Base-by-base conservation (phyloP, 2,329 filamentous ascomycete genomes). In the Epichloe amarillans region DNA sequence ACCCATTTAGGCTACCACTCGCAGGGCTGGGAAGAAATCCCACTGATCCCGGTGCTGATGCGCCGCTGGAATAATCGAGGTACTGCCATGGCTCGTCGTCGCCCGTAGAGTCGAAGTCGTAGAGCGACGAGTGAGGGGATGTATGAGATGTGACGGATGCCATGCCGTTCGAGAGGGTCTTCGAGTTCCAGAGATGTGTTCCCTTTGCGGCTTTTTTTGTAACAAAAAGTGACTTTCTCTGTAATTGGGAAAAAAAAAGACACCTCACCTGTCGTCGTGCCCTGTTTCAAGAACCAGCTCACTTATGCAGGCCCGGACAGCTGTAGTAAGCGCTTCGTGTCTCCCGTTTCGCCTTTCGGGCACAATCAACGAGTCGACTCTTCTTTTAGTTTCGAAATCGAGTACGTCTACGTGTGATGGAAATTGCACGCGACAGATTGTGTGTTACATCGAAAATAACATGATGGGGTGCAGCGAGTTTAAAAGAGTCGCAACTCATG, bases 1-100 rank as follows among this genome's bases (percentile, higher is more conserved):
- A 79, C 21, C 75, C 75, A 38, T 68, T 70, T 56, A 79, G 61
- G 53, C 75, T 78, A 14, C 70, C 69, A 56, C 69, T 75, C 11
- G 69, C 70, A 5, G 76, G 75, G 54, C 76, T 77, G 26, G 72
- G 69, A 17, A 74, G 62, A 53, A 76, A 73, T 17, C 67, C 70
- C 10, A 70, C 63, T 0, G 71, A 71, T 0, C 63, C 67, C 0
- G 69, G 57, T 3, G 59, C 64, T 15, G 67, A 68, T 30, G 59
- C 62, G 51, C 61, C 57, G 46, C 61, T 61, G 35, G 64, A 59
- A 51, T 66, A 64, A 52, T 70, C 66, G 52, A 72, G 60, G 43
- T 69, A 68, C 47, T 72, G 67, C 71, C 72, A 73, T 49, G 69
- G 68, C 50, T 73, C 71, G 40, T 74, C 71, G 4, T 63, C 70